Base-by-base conservation (phyloP, 257 asterid species). In the Coffea canephora region DNA sequence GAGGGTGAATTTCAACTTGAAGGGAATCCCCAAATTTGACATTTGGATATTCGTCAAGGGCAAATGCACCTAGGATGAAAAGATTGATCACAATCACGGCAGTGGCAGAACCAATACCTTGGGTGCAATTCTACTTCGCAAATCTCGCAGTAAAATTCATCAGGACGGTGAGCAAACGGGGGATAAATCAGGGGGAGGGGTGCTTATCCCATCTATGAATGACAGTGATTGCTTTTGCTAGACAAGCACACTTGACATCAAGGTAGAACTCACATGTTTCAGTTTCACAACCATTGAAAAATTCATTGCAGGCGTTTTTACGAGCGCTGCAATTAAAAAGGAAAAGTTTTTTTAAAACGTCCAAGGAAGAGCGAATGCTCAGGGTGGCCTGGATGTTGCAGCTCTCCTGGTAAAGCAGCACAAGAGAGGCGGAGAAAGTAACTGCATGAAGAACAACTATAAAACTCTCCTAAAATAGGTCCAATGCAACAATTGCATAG, bases 111-210 rank as follows among this genome's bases (percentile, higher is more conserved):
- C 65, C 65, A 59, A 3, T 0, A 13, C 59, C 68, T 76, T 46
- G 79, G 79, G 39, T 76, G 61, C 23, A 76, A 43, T 76, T 61
- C 71, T 59, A 46, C 71, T 39, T 76, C 79, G 23, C 79, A 76
- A 61, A 76, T 39, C 21, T 76, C 64, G 18, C 72, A 64, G 23
- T 18, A 41, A 36, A 76, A 41, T 39, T 62, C 59, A 46, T 76
- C 71, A 8, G 79, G 79, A 76, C 61, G 79, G 12, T 76, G 57
- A n/a, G 25, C 23, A 6, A 23, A 6, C 1, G 62, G 73, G 1
- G 45, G 79, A 76, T 34, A 64, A 1, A 39, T 41, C 55, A 15
- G 25, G 59, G n/a, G 13, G 3, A 65, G 71, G 36, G 79, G 18
- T 76, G 62, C n/a, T 50, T 13, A 3, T 64, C 71, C 62, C 72